Evolutionary conservation across 331 rosid genomes (phyloP), one percentile per base, ranked within the genome.

Genomic region (Quercus lobata): DNA sequence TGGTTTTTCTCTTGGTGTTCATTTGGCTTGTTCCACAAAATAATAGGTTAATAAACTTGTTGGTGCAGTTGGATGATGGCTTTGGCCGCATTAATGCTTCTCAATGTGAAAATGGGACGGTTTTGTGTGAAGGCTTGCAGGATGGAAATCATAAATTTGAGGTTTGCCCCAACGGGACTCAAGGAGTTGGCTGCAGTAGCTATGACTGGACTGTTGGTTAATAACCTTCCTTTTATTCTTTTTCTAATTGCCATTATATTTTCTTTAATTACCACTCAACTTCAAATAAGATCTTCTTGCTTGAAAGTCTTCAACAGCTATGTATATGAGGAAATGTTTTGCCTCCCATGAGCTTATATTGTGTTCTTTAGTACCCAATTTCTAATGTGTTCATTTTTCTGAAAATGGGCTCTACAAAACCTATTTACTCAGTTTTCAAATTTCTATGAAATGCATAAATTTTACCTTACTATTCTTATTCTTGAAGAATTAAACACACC

Each of bases 11-110:
- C 72, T 22, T 6, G 69, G 6, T 62, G 16, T 62, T 10, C 7
- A 2, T 62, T 62, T 62, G 41, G 9, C 41, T 11, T 62, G 29
- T 62, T 29, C 65, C 69, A 62, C 35, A 62, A 62, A 29, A 5
- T 63, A 5, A 63, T 63, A 7, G 15, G 72, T 19, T 9, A 18
- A 66, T 34, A 66, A 66, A 66, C 52, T 32, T 34, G 21, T 83
- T 37, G 21, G 19, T 83, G 91, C 92, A 94, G 98, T 84, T 94
- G 75, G 97, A 94, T 77, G 79, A 85, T 82, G 91, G 86, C 44
- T 65, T 29, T 65, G 66, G 24, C 75, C 78, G 21, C 73, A 34
- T 34, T 34, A 34, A 34, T 34, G 37, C 6, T 32, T 32, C 35
- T 32, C 35, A 32, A 32, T 32, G 5, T 32, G 35, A 32, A 32